Evolutionary conservation across 805 yeast genomes (phyloP).

Genomic region (Geotrichum ghanense): DNA sequence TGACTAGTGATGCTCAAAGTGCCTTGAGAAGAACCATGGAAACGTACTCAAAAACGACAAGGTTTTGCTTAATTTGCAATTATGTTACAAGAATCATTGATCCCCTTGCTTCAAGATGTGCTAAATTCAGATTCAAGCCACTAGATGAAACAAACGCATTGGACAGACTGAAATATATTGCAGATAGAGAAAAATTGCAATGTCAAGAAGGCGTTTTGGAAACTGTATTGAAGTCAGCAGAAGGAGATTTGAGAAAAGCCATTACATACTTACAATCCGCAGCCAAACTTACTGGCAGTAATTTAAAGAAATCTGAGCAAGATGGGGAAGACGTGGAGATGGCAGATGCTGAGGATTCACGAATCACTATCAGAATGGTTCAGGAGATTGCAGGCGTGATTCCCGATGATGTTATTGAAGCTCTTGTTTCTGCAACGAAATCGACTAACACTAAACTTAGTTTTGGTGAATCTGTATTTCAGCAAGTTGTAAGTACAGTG

Average conservation of each 20-base stretch:
- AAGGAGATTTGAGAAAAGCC: conserved; percentile 89
- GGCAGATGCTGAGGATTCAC: conserved; percentile 19
- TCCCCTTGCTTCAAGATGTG: conserved; percentile 92
- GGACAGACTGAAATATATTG: conserved; percentile 50
- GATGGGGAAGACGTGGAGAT: conserved; percentile 25
- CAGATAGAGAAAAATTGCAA: conserved; percentile 36
- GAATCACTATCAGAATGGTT: conserved; percentile 36
- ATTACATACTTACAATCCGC: conserved; percentile 85
- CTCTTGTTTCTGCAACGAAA: conserved; percentile 31
- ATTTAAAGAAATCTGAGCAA: conserved; percentile 22
- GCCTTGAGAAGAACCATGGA: conserved; percentile 84
- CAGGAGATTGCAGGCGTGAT: conserved; percentile 72
- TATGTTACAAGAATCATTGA: conserved; percentile 94
- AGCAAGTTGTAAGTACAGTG: conserved; percentile 28
- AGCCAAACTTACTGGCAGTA: conserved; percentile 41
- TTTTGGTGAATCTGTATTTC: conserved; percentile 14
- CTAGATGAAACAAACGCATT: conserved; percentile 64
- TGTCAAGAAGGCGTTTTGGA: conserved; percentile 41
- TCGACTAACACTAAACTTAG: conserved; percentile 10
- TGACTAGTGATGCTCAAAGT: conserved; percentile 90
- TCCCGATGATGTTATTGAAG: conserved; percentile 35
- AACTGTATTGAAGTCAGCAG: conserved; percentile 58
- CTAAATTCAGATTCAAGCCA: conserved; percentile 82
- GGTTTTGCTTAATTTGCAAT: conserved; percentile 92
- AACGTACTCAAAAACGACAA: conserved; percentile 74